Base-by-base conservation (phyloP, 768 basidiomycete genomes). In the Termitomyces sp. region DNA sequence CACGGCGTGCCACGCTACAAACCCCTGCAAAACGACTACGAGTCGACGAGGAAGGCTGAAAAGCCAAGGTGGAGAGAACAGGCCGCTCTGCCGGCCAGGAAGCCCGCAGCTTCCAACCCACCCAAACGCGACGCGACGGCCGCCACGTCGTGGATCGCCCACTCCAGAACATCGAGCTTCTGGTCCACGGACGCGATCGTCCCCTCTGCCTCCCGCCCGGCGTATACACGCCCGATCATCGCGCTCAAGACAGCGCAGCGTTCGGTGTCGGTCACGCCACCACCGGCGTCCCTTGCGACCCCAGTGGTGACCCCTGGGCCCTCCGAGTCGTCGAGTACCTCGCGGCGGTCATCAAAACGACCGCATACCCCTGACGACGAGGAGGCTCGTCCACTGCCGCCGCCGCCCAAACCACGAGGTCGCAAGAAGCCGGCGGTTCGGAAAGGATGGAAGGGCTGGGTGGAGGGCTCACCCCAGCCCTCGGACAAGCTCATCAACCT, bases 381-480 rank as follows among this genome's bases (percentile, higher is more conserved):
- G 59, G 79, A 79, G 17, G 66, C 77, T 25, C 56, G 78, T 29
- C 57, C 59, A 58, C 38, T 61, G 11, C 62, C 62, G 11, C 62
- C 64, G 69, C 53, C 66, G 61, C 61, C 68, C 11, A 64, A 65
- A 25, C 67, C 63, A 27, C 73, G 69, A n/a, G 78, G 80, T 44
- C 81, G 77, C 69, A 89, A 82, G 76, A 85, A 86, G 62, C 74
- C 79, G 43, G 78, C 85, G 0, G 85, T 81, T 35, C 85, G 80
- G 72, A 92, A 92, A 70, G 90, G 90, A 17, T 92, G 90, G 90
- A 92, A 92, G 75, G 90, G 90, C 38, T 92, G 90, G 90, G 87
- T 92, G 21, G 90, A 91, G 75, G 90, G 89, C 62, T 90, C 89
- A 21, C 88, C 88, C 25, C 83, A 84, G 52, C 87, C 90, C 21